Conservation (phyloP, 2,329 filamentous ascomycete genomes). For the Fusarium verrucosum region DNA sequence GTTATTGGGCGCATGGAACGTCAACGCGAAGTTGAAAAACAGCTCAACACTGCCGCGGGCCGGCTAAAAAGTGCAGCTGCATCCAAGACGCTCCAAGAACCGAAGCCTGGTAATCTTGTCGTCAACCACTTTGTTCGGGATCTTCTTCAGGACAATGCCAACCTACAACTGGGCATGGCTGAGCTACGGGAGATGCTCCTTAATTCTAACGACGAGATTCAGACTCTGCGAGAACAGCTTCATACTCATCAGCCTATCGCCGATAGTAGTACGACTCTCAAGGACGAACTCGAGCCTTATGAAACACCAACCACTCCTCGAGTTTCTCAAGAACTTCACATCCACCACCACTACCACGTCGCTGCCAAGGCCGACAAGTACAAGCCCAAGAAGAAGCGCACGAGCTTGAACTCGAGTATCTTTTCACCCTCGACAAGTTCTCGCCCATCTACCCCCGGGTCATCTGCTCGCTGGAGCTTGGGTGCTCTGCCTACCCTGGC, state of each 20-base stretch:
- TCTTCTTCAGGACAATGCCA: constrained; percentile 93
- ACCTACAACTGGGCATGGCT: constrained; percentile 88
- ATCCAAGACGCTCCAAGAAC: constrained; percentile 68
- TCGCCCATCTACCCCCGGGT: constrained; percentile 54
- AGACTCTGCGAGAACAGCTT: constrained; percentile 83
- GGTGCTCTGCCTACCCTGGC: constrained; percentile 53
- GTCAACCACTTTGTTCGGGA: constrained; percentile 98
- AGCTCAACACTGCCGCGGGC: constrained; percentile 81
- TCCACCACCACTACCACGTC: constrained; percentile 93
- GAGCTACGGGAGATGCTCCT: constrained; percentile 91
- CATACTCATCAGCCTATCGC: constrained; percentile 76
- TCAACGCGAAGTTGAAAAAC: constrained; percentile 81
- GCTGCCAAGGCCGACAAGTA: constrained; percentile 68
- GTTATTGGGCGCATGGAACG: constrained; percentile 85
- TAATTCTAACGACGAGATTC: constrained; percentile 93
- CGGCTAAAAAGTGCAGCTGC: constrained; percentile 84
- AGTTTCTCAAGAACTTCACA: constrained; percentile 79
- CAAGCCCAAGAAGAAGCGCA: constrained; percentile 77
- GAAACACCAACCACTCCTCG: constrained; percentile 45
- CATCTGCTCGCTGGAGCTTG: constrained; percentile 51
- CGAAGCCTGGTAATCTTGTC: constrained; percentile 70
- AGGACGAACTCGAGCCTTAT: constrained; percentile 73
- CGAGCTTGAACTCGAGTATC: constrained; percentile 67
- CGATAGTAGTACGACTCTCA: constrained; percentile 64
- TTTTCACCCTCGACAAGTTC: constrained; percentile 64